Evolutionary conservation across 2,329 filamentous ascomycete genomes (phyloP).

Genomic region (Xylaria sp.): DNA sequence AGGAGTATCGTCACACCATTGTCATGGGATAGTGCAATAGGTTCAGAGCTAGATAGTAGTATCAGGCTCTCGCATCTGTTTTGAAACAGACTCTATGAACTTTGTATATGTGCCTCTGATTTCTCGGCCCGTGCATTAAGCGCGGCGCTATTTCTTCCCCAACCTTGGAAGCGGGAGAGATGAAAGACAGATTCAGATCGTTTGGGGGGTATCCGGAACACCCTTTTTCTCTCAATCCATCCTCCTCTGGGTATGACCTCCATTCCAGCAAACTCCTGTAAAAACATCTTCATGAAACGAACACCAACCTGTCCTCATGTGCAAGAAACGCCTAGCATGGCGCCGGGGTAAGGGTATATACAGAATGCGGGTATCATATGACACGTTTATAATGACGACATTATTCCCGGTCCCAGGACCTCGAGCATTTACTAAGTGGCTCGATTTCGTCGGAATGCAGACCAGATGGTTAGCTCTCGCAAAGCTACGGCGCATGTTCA

Average conservation of each 20-base stretch:
- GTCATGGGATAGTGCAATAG: background rate
- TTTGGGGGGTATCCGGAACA: constrained; percentile 22
- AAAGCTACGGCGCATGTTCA: constrained; percentile 9
- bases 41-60: background rate
- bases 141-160: background rate
- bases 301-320: background rate
- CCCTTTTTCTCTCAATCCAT: constrained; percentile 15
- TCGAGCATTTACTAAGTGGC: background rate
- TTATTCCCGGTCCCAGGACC: background rate
- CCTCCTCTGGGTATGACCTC: constrained; percentile 19
- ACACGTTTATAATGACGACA: background rate
- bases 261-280: constrained; percentile 22
- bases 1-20: background rate
- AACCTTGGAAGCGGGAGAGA: background rate
- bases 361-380: background rate
- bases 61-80: background rate
- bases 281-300: constrained; percentile 14
- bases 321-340: background rate
- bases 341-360: constrained; percentile 20
- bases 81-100: background rate
- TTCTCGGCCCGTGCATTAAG: background rate
- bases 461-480: too few species aligned
- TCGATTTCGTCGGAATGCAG: background rate
- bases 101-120: background rate
- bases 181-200: background rate